phyloP scores from a whole-genome alignment of 257 asterid species.

The Leptodermis oblonga region DNA sequence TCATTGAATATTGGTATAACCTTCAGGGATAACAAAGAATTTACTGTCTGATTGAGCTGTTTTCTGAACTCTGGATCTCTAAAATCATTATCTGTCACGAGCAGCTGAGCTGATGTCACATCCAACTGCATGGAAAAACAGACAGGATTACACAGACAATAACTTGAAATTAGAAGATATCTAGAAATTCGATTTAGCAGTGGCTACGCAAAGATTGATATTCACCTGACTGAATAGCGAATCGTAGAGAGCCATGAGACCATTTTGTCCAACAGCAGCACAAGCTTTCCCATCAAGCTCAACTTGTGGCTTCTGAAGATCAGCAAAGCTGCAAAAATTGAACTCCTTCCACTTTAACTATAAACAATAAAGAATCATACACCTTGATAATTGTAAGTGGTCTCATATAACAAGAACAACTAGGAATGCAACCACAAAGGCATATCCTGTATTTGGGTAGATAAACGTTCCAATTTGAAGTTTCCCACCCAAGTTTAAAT shows the following conservation, averaged over 20 bases:
- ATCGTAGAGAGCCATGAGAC: slow-evolving; percentile 95
- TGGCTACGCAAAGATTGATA: neutral
- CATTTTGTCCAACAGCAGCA: slow-evolving; percentile 98
- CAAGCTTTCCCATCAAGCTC: slow-evolving; percentile 99
- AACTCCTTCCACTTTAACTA: neutral
- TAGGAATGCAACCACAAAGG: neutral
- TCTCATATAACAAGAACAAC: neutral
- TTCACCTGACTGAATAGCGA: slow-evolving; percentile 91
- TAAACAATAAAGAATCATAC: neutral
- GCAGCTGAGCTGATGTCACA: slow-evolving; percentile 72
- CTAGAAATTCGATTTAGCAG: neutral
- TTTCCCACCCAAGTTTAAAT: neutral
- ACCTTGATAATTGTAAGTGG: neutral
- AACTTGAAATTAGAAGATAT: neutral
- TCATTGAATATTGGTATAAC: slow-evolving; percentile 80
- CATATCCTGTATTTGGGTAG: neutral
- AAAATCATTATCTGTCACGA: slow-evolving; percentile 79
- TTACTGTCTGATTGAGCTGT: slow-evolving; percentile 64
- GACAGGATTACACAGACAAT: slow-evolving; percentile 7
- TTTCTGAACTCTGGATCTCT: slow-evolving; percentile 57
- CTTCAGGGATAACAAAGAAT: slow-evolving; percentile 48
- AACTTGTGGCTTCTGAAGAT: slow-evolving; percentile 93
- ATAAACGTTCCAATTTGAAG: neutral
- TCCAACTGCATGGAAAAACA: slow-evolving; percentile 51
- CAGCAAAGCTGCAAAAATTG: slow-evolving; percentile 65